Base-by-base conservation (phyloP, 352 stramenopile genomes). In the Globisporangium cylindrosporum region DNA sequence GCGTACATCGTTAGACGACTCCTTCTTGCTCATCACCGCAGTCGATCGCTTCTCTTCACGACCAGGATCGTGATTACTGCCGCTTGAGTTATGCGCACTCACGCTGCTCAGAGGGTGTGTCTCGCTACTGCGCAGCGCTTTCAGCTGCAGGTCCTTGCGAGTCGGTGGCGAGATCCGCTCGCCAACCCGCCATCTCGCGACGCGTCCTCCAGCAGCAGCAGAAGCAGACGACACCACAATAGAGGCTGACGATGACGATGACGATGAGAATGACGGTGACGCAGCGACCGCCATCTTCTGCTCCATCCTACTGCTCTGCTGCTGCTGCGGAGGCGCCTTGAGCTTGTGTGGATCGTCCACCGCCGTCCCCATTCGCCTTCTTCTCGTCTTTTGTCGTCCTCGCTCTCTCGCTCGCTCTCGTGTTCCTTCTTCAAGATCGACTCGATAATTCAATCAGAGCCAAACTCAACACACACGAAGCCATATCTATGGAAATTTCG, bases 101-200 rank as follows among this genome's bases (percentile, higher is more conserved):
- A 27, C 12, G 24, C 10, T 66, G 14, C 22, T 70, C 15, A 93
- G 62, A 14, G 84, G 82, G 76, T 93, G 84, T 61, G 73, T 58
- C 34, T 84, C 79, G 12, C 73, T 73, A 2, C 66, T 64, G 12
- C 43, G 36, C 24, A 93, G 46, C 3, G 51, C 41, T 9, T 59
- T 60, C 1, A 68, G 53, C 9, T 62, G 38, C 2, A 86, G 59
- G 2, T 83, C 67, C 3, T 62, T 71, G 34, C 72, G 68, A 64
- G 61, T 81, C 0, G 62, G 58, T 34, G 74, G 76, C 27, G 71
- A 15, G 0, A 76, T 65, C 1, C 84, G 81, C 62, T 76, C 61
- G 0, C 70, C 73, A 20, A 91, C 69, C 5, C 78, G 79, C 84
- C 84, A 92, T 38, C 73, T 68, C 49, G 60, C 24, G 0, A 59